Percentiles rank a stretch among this genome's conserved stretches.
phyloP scores from a whole-genome alignment of 768 basidiomycete genomes.

The Hygrophorus pudorinus region DNA sequence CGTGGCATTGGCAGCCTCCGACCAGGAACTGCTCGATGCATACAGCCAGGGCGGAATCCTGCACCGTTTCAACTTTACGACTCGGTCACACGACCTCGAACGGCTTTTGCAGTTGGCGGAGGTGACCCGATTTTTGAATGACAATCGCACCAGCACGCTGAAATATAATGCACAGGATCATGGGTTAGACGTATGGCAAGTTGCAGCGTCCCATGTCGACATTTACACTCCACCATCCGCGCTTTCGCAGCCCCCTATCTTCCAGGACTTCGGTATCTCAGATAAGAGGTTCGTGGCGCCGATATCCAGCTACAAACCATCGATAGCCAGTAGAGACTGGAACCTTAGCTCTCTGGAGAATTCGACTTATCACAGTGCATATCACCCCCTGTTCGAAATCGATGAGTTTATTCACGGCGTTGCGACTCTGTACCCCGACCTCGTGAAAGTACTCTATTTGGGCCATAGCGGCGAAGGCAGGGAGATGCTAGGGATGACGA shows the following conservation, averaged over 20 bases:
- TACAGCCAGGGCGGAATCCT: not conserved
- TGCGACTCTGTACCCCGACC: conserved; percentile 34
- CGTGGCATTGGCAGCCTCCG: not conserved
- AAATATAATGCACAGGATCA: conserved; percentile 22
- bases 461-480: conserved; percentile 52
- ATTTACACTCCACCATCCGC: conserved; percentile 29
- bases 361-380: conserved; percentile 31
- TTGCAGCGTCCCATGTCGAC: conserved; percentile 35
- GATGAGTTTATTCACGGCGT: conserved; percentile 42
- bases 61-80: not conserved
- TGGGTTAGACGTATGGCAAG: conserved; percentile 44
- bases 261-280: conserved; percentile 8
- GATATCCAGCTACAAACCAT: conserved; percentile 1
- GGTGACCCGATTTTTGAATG: not conserved
- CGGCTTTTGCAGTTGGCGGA: not conserved
- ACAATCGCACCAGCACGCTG: not conserved
- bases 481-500: conserved; percentile 44
- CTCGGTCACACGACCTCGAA: not conserved
- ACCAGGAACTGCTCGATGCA: not conserved
- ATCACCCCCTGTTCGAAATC: conserved; percentile 50
- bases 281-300: conserved; percentile 4
- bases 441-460: conserved; percentile 33
- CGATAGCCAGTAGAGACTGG: conserved; percentile 17
- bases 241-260: conserved; percentile 4
- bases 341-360: conserved; percentile 24